phyloP scores from a whole-genome alignment of 108 stramenopile species.

The Skeletonema costatum region DNA sequence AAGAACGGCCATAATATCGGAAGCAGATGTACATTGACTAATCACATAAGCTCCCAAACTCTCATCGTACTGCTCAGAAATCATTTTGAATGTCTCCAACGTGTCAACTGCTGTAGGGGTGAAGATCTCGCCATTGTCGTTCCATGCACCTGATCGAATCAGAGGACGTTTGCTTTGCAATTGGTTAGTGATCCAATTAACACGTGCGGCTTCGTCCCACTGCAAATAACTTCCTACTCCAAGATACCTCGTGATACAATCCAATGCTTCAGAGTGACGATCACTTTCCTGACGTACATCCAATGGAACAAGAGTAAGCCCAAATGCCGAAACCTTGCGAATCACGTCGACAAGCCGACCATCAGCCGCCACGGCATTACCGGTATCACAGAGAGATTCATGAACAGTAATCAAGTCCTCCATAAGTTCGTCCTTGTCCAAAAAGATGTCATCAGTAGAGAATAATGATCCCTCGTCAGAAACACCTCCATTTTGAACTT shows the following conservation, averaged over 20 bases:
- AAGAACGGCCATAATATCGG: slow-evolving; percentile 94
- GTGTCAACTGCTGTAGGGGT: slow-evolving; percentile 71
- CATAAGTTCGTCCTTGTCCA: slow-evolving; percentile 73
- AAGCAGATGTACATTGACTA: slow-evolving; percentile 89
- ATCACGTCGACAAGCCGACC: slow-evolving; percentile 89
- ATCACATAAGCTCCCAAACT: slow-evolving; percentile 97
- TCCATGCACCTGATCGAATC: slow-evolving; percentile 77
- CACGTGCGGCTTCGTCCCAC: slow-evolving; percentile 91
- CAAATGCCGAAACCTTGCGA: slow-evolving; percentile 90
- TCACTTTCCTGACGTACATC: slow-evolving; percentile 96
- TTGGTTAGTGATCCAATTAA: slow-evolving; percentile 92
- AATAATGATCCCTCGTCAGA: slow-evolving; percentile 13
- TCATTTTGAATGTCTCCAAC: slow-evolving; percentile 80
- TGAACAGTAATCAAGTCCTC: slow-evolving; percentile 84
- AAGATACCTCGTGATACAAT: slow-evolving; percentile 89
- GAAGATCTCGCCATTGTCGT: slow-evolving; percentile 68
- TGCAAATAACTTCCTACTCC: slow-evolving; percentile 90
- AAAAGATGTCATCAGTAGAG: slow-evolving; percentile 52
- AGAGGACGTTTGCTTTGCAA: slow-evolving; percentile 87
- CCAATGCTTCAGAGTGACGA: slow-evolving; percentile 91
- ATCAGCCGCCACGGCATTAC: slow-evolving; percentile 80
- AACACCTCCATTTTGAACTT: slow-evolving; percentile 22
- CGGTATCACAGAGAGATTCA: slow-evolving; percentile 78
- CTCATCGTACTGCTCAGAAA: slow-evolving; percentile 83
- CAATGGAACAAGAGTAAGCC: slow-evolving; percentile 89